These are phyloP conservation scores for Articulospora tetracladia DNA, from an alignment of 495 filamentous ascomycete genomes.

Conservation along the genomic window DNA sequence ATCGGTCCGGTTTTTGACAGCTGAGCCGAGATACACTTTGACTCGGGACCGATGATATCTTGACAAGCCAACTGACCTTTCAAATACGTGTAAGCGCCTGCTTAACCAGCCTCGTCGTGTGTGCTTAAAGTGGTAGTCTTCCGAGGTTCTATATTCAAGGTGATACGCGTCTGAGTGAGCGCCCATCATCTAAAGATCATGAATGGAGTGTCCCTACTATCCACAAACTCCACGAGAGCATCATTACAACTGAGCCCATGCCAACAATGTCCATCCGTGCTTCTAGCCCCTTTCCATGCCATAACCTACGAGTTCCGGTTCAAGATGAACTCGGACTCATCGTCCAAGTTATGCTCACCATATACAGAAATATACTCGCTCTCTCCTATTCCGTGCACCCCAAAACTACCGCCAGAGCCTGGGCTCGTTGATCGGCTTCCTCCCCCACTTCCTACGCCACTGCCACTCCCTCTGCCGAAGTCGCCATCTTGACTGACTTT, in stretches of 20 bases:
- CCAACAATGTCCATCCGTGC: background rate
- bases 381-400: slow-evolving; percentile 14
- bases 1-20: background rate
- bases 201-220: slow-evolving; percentile 15
- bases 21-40: background rate
- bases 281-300: background rate
- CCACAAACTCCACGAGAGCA: background rate
- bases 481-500: slow-evolving; percentile 35
- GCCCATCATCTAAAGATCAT: background rate
- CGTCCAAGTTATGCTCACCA: slow-evolving; percentile 16
- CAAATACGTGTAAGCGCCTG: background rate
- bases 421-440: slow-evolving; percentile 26
- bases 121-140: too few relatives aligned
- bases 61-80: background rate
- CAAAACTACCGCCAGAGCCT: slow-evolving; percentile 21
- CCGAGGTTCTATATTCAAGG: too few relatives aligned
- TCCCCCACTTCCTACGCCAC: slow-evolving; percentile 19
- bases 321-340: background rate
- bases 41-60: background rate
- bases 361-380: slow-evolving; percentile 37
- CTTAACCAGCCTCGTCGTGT: too few relatives aligned
- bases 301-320: background rate
- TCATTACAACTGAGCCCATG: background rate
- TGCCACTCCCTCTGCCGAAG: slow-evolving; percentile 30
- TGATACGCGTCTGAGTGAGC: too few relatives aligned